These are phyloP conservation scores for Kodamaea arcana DNA, from an alignment of 1,139 yeast species.

Conservation along the genomic window DNA sequence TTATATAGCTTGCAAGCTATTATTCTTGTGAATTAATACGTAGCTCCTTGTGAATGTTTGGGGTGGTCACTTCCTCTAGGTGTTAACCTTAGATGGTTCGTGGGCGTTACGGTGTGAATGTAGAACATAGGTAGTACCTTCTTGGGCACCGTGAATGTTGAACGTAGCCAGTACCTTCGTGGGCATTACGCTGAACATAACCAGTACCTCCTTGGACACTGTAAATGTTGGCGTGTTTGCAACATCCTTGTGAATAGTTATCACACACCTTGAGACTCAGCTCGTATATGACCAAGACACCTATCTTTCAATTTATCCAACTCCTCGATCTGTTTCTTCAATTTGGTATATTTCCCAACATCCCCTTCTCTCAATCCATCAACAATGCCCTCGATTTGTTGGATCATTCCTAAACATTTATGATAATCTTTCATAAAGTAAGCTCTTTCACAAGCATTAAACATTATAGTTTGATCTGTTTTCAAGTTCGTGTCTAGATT, in stretches of 20 bases:
- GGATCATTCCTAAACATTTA: constrained; percentile 37
- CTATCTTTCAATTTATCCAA: constrained; percentile 37
- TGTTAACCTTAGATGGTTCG: too few species aligned
- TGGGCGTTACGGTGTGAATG: too few species aligned
- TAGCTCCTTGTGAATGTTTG: too few species aligned
- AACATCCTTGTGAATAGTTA: too few species aligned
- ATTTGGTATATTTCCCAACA: constrained; percentile 26
- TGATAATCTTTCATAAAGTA: constrained; percentile 46
- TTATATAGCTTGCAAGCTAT: too few species aligned
- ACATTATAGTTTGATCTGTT: constrained; percentile 30
- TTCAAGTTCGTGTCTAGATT: constrained; percentile 25
- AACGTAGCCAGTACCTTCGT: too few species aligned
- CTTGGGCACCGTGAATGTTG: too few species aligned
- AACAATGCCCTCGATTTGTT: constrained; percentile 26
- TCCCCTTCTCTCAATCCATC: constrained; percentile 28
- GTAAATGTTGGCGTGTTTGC: background rate
- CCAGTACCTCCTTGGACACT: background rate
- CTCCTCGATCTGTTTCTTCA: constrained; percentile 46
- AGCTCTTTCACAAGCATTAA: constrained; percentile 47
- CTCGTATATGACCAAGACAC: constrained; percentile 30
- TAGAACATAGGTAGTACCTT: too few species aligned
- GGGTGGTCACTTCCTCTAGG: too few species aligned
- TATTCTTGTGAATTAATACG: too few species aligned
- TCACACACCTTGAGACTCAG: too few species aligned
- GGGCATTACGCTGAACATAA: too few species aligned